Evolutionary conservation across 176 grass and related monocot genomes (phyloP).

Genomic region (Triticum dicoccoides): DNA sequence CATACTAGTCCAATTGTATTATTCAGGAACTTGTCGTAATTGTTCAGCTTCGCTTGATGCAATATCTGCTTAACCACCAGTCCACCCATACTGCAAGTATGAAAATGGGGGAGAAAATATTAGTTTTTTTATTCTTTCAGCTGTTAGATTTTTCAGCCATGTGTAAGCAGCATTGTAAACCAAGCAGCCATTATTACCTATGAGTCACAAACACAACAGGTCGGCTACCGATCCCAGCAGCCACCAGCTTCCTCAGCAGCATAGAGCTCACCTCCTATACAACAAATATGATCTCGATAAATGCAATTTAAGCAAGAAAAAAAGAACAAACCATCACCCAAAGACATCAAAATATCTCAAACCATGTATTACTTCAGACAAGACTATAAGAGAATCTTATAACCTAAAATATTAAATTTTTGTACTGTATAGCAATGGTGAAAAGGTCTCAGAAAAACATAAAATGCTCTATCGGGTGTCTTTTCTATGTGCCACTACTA

Average conservation of each 20-base stretch:
- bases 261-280: constrained; percentile 92
- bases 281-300: constrained; percentile 14
- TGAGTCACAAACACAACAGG: constrained; percentile 97
- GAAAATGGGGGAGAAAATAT: constrained; percentile 15
- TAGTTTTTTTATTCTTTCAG: constrained; percentile 27
- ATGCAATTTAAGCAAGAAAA: constrained; percentile 22
- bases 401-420: background rate
- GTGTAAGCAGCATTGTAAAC: constrained; percentile 1
- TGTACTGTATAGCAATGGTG: background rate
- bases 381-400: too few relatives aligned
- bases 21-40: constrained; percentile 68
- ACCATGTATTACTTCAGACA: background rate
- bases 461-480: background rate
- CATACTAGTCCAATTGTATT: constrained; percentile 90
- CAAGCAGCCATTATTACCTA: constrained; percentile 44
- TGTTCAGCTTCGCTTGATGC: constrained; percentile 84
- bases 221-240: constrained; percentile 75
- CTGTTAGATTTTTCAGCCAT: background rate
- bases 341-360: background rate
- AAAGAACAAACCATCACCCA: background rate
- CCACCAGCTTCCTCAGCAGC: constrained; percentile 75
- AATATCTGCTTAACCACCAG: constrained; percentile 97
- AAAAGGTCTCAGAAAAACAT: background rate
- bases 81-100: constrained; percentile 83
- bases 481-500: background rate